Percentiles rank a stretch among this genome's conserved stretches.
Conservation (phyloP, 331 rosid species). For the Quercus lobata region DNA sequence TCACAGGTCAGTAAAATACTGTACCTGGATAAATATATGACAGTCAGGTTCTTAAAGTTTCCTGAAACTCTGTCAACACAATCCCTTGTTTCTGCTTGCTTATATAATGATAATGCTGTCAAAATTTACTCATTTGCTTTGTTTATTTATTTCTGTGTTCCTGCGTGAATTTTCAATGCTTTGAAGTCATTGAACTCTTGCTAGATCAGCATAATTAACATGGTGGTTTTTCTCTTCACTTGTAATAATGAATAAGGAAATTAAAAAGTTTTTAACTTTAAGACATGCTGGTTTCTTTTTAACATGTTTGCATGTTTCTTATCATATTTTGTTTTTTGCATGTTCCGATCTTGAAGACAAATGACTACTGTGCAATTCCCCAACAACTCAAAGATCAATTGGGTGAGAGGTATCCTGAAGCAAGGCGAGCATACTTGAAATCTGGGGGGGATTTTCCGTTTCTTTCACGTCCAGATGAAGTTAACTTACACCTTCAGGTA, state of each 20-base stretch:
- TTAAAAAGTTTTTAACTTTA: background rate
- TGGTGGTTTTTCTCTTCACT: background rate
- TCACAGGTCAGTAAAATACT: background rate
- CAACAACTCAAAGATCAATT: conserved; percentile 87
- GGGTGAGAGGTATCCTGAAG: conserved; percentile 82
- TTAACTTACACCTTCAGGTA: conserved; percentile 98
- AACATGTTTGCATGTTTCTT: background rate
- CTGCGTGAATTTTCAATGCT: background rate
- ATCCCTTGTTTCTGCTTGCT: background rate
- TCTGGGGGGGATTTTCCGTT: conserved; percentile 95
- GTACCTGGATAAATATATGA: background rate
- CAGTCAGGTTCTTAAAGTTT: background rate
- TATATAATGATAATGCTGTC: background rate
- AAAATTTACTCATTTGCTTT: background rate
- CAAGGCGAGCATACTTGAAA: conserved; percentile 86
- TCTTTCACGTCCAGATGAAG: conserved; percentile 98
- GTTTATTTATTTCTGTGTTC: background rate
- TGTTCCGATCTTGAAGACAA: conserved; percentile 50
- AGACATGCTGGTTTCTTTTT: background rate
- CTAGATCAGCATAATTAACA: background rate
- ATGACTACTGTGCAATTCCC: conserved; percentile 94
- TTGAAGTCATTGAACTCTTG: background rate
- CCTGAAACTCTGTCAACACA: background rate
- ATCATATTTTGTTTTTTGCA: background rate
- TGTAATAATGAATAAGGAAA: background rate